phyloP scores from a whole-genome alignment of 192 early-diverging fungal genomes.

The Phycomyces blakesleeanus region DNA sequence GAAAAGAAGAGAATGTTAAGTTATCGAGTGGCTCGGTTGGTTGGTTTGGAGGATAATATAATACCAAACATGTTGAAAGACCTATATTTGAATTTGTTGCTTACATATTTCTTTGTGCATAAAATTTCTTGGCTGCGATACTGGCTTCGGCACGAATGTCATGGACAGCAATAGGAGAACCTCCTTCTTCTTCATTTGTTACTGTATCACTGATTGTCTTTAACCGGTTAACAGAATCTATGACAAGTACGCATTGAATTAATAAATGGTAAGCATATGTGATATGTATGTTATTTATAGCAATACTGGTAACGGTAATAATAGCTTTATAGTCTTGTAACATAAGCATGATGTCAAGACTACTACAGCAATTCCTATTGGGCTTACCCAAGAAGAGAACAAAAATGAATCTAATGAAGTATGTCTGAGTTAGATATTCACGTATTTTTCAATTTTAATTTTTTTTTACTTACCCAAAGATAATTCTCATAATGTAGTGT shows the following conservation, averaged over 20 bases:
- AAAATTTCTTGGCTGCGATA: constrained; percentile 48
- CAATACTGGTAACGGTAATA: too few relatives aligned
- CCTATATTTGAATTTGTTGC: too few relatives aligned
- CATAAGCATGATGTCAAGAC: too few relatives aligned
- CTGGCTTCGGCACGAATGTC: constrained; percentile 36
- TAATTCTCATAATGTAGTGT: constrained; percentile 44
- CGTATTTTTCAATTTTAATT: not conserved
- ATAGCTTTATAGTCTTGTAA: too few relatives aligned
- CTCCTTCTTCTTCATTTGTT: constrained; percentile 10
- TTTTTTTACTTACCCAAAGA: constrained; percentile 43
- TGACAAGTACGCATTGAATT: too few relatives aligned
- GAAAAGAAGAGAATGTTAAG: constrained; percentile 1
- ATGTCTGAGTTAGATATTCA: constrained; percentile 1
- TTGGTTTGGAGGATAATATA: too few relatives aligned
- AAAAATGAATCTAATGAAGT: constrained; percentile 41
- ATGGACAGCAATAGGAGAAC: constrained; percentile 7
- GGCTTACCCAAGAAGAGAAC: constrained; percentile 51
- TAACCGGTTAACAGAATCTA: constrained; percentile 48
- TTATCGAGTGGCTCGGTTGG: not conserved
- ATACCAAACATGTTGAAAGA: too few relatives aligned
- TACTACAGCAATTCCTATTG: too few relatives aligned
- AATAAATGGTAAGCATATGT: too few relatives aligned
- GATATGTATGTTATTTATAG: too few relatives aligned
- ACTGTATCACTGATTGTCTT: constrained; percentile 27
- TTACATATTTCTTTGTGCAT: constrained; percentile 57